A percentile compares a stretch with the other conserved stretches of the same genome.
These are phyloP conservation scores for Podospora conica DNA, from an alignment of 495 filamentous ascomycete genomes.

Conservation along the genomic window DNA sequence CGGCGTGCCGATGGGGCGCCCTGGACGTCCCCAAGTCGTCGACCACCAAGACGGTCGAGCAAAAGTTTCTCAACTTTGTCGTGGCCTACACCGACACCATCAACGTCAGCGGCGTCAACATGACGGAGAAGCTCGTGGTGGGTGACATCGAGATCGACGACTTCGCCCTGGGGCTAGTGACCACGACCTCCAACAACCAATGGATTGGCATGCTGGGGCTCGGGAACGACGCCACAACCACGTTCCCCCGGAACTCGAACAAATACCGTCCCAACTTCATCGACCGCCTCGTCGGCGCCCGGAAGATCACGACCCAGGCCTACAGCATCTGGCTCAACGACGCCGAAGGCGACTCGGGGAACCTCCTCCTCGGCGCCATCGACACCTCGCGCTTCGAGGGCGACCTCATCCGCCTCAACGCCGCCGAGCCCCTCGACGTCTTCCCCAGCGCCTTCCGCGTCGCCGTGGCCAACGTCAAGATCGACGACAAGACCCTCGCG, in stretches of 20 bases:
- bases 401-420: constrained; percentile 54
- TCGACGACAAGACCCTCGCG: constrained; percentile 41
- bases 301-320: constrained; percentile 61
- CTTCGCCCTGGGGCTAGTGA: constrained; percentile 72
- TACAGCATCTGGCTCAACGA: constrained; percentile 82
- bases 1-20: constrained; percentile 12
- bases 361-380: constrained; percentile 77
- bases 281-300: constrained; percentile 54
- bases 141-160: constrained; percentile 52
- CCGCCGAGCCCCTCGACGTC: constrained; percentile 21
- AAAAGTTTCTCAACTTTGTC: constrained; percentile 8
- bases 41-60: not conserved
- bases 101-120: constrained; percentile 42
- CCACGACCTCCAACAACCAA: constrained; percentile 41
- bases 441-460: constrained; percentile 55
- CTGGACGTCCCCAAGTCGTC: constrained; percentile 8
- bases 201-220: constrained; percentile 71
- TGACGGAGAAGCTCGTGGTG: constrained; percentile 60
- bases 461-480: constrained; percentile 45
- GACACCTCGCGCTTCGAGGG: constrained; percentile 69
- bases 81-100: constrained; percentile 11
- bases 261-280: constrained; percentile 52
- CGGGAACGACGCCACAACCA: constrained; percentile 34
- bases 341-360: constrained; percentile 54
- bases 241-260: constrained; percentile 5